These are phyloP conservation scores for Starmerella floris DNA, from an alignment of 805 yeast genomes.

Conservation along the genomic window DNA sequence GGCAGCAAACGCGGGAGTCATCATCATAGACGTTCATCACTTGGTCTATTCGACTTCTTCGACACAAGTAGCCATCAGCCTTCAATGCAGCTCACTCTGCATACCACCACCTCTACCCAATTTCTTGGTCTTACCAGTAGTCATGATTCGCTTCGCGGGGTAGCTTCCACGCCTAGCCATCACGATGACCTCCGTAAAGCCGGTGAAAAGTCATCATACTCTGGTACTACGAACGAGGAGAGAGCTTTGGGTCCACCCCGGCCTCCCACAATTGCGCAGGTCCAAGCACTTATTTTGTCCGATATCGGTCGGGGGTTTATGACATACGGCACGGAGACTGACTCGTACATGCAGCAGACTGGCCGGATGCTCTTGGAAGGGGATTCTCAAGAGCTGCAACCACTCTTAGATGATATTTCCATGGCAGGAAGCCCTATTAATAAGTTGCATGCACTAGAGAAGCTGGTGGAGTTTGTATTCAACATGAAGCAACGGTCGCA, in stretches of 20 bases:
- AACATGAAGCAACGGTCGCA: slow-evolving; percentile 2
- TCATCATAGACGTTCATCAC: slow-evolving; percentile 16
- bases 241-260: slow-evolving; percentile 11
- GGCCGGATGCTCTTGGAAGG: slow-evolving; percentile 24
- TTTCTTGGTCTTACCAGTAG: slow-evolving; percentile 14
- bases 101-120: slow-evolving; percentile 17
- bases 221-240: neutral
- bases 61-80: slow-evolving; percentile 9
- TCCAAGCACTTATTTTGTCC: slow-evolving; percentile 23
- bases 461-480: slow-evolving; percentile 12
- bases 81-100: slow-evolving; percentile 9
- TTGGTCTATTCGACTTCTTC: slow-evolving; percentile 19
- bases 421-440: slow-evolving; percentile 13
- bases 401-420: slow-evolving; percentile 18
- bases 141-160: slow-evolving; percentile 11
- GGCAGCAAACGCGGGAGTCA: slow-evolving; percentile 8
- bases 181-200: no score
- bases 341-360: slow-evolving; percentile 23
- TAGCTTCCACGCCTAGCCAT: neutral
- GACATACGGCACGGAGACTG: slow-evolving; percentile 27
- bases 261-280: slow-evolving; percentile 9
- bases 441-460: slow-evolving; percentile 15
- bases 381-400: slow-evolving; percentile 17
- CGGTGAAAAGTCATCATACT: neutral
- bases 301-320: slow-evolving; percentile 25